Conservation (phyloP, 139 green algal species). For the Micractinium conductrix region DNA sequence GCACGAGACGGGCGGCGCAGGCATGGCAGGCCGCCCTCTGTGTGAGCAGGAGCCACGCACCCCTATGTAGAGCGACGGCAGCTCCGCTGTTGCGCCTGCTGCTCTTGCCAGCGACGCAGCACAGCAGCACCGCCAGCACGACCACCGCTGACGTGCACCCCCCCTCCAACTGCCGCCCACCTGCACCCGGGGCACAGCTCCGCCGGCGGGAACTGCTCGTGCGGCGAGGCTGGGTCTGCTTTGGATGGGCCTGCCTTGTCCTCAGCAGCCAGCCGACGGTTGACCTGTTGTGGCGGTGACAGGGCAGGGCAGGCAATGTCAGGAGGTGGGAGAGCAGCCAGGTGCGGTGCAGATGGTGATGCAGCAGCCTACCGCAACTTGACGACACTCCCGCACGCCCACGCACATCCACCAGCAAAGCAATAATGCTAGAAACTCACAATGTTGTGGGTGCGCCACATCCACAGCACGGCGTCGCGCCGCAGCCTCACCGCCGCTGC, state of each 20-base stretch:
- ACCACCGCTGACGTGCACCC: no score
- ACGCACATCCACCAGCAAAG: no score
- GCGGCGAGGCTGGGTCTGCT: constrained; percentile 73
- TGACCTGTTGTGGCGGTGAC: constrained; percentile 57
- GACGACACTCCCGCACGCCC: no score
- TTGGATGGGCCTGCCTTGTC: constrained; percentile 54
- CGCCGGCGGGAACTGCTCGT: constrained; percentile 66
- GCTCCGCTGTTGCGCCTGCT: neutral
- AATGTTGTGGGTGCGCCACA: constrained; percentile 83
- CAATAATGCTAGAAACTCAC: constrained; percentile 49
- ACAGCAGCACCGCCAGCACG: neutral
- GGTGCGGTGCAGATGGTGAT: no score
- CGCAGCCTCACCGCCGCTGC: constrained; percentile 48
- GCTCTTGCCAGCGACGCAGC: neutral
- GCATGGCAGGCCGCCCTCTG: no score
- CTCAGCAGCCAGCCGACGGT: constrained; percentile 56
- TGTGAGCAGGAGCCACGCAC: neutral
- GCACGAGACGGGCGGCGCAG: neutral
- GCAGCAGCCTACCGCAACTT: neutral
- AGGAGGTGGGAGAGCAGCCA: neutral
- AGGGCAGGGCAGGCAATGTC: neutral
- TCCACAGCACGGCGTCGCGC: constrained; percentile 72
- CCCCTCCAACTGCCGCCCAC: no score
- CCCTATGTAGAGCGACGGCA: no score
- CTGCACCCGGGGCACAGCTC: constrained; percentile 53